phyloP scores from a whole-genome alignment of 805 yeast genomes.

The Zygotorulaspora chibaensis region DNA sequence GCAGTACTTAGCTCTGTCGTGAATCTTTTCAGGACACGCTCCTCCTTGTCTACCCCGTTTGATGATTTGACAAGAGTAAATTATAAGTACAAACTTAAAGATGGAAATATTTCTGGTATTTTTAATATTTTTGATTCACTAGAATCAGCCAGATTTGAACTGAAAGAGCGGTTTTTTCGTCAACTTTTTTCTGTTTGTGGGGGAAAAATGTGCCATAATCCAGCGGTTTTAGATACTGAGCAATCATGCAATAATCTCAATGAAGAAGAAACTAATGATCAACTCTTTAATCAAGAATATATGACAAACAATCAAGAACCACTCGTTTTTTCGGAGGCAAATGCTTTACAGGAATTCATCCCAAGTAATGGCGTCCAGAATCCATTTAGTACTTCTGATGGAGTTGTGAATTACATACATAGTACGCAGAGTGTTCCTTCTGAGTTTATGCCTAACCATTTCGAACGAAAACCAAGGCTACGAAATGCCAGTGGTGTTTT shows the following conservation, averaged over 20 bases:
- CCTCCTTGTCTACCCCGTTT: not conserved
- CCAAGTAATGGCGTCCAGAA: conserved; percentile 1
- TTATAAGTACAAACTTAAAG: not conserved
- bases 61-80: conserved; percentile 1
- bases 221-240: conserved; percentile 1
- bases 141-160: conserved; percentile 2
- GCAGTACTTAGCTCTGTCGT: conserved; percentile 1
- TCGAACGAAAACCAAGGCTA: not conserved
- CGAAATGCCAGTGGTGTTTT: not conserved
- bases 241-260: conserved; percentile 1
- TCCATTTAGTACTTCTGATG: conserved; percentile 1
- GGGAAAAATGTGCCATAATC: conserved; percentile 1
- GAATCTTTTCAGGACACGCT: not conserved
- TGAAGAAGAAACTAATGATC: conserved; percentile 1
- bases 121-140: not conserved
- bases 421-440: conserved; percentile 2
- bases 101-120: not conserved
- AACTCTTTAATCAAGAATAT: not conserved
- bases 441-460: not conserved
- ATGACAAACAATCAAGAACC: not conserved
- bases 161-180: not conserved
- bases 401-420: conserved; percentile 1
- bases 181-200: conserved; percentile 2
- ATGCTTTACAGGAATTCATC: conserved; percentile 1
- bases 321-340: not conserved